Conservation (phyloP, 208 protist species). For the Borovskyia barvae region DNA sequence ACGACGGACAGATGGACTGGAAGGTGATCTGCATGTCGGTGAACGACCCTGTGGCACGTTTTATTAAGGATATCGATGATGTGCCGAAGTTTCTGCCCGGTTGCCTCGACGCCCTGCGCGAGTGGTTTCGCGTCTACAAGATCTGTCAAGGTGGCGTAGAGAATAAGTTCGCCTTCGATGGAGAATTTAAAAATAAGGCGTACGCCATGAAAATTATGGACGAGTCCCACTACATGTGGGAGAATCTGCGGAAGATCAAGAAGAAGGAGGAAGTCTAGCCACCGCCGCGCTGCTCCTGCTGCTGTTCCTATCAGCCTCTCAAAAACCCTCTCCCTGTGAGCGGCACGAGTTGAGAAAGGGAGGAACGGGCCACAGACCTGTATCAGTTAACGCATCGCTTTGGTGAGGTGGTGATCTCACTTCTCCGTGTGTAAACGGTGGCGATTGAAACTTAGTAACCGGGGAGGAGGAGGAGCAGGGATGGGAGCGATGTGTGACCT, state of each 20-base stretch:
- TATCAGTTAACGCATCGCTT: too few relatives aligned
- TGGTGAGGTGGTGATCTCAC: too few relatives aligned
- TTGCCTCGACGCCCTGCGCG: slow-evolving; percentile 84
- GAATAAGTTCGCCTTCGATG: slow-evolving; percentile 91
- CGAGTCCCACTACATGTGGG: slow-evolving; percentile 93
- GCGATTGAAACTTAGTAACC: too few relatives aligned
- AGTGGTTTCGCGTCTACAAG: slow-evolving; percentile 93
- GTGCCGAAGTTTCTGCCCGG: slow-evolving; percentile 89
- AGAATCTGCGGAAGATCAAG: slow-evolving; percentile 89
- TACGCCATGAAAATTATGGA: slow-evolving; percentile 87
- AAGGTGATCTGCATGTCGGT: slow-evolving; percentile 93
- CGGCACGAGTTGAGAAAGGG: too few relatives aligned
- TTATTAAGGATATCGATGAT: slow-evolving; percentile 89
- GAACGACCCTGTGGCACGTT: slow-evolving; percentile 86
- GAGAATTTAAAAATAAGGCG: slow-evolving; percentile 86
- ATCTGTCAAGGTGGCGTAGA: slow-evolving; percentile 91
- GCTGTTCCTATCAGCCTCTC: too few relatives aligned
- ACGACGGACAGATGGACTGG: slow-evolving; percentile 95
- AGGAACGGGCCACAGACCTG: too few relatives aligned
- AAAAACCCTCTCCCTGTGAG: too few relatives aligned
- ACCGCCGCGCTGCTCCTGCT: too few relatives aligned
- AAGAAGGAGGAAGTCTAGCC: slow-evolving; percentile 69
- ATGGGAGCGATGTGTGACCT: background rate
- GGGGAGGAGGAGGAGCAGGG: too few relatives aligned
- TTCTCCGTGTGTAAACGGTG: too few relatives aligned